These are phyloP conservation scores for Pelargonium cotyledonis DNA, from an alignment of 441 rosid genomes.

Conservation along the genomic window DNA sequence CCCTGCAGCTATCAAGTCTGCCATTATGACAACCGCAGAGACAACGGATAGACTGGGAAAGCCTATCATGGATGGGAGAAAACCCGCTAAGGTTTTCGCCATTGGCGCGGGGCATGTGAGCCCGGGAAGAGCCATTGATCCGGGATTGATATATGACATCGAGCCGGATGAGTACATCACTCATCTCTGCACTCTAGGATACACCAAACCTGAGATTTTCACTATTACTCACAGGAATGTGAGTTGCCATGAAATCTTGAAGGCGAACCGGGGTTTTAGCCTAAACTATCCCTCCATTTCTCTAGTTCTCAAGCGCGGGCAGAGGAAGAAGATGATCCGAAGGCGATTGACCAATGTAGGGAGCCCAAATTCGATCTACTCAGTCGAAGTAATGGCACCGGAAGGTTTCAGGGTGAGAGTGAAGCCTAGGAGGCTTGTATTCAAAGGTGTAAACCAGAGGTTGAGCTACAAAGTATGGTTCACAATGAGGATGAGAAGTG, in stretches of 20 bases:
- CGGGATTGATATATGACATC: constrained; percentile 57
- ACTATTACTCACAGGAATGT: constrained; percentile 71
- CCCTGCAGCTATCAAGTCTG: constrained; percentile 59
- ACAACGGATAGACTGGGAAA: constrained; percentile 43
- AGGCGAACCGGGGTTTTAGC: constrained; percentile 42
- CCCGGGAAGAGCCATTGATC: constrained; percentile 48
- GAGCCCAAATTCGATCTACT: constrained; percentile 42
- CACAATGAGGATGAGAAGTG: constrained; percentile 40
- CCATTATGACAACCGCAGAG: constrained; percentile 63
- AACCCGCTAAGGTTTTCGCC: constrained; percentile 39
- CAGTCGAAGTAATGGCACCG: constrained; percentile 44
- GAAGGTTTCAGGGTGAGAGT: constrained; percentile 41
- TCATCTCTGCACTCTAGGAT: constrained; percentile 56
- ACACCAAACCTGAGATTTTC: constrained; percentile 55
- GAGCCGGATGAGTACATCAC: constrained; percentile 48
- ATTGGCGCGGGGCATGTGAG: constrained; percentile 69
- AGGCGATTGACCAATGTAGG: constrained; percentile 61
- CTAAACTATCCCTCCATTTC: constrained; percentile 67
- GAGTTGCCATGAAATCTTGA: constrained; percentile 44
- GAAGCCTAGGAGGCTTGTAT: constrained; percentile 40
- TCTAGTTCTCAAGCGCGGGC: constrained; percentile 35
- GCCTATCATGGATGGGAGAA: constrained; percentile 46
- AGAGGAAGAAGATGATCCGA: constrained; percentile 33
- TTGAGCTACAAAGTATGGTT: constrained; percentile 60
- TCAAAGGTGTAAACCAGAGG: constrained; percentile 43